phyloP scores from a whole-genome alignment of 805 yeast species.

The Torulaspora indica region DNA sequence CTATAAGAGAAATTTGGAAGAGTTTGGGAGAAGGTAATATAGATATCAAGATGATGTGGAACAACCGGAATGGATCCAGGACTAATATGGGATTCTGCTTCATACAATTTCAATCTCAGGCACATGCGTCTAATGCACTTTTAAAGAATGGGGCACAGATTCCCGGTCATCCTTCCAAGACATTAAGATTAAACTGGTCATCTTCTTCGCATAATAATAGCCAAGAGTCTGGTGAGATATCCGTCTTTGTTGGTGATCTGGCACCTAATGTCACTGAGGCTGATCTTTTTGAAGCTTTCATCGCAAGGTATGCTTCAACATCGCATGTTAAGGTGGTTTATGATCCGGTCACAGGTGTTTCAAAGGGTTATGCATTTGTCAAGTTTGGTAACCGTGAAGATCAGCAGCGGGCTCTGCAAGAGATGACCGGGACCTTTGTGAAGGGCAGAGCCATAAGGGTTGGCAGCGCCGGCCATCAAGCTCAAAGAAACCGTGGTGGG shows the following conservation, averaged over 20 bases:
- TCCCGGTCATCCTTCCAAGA: slow-evolving; percentile 51
- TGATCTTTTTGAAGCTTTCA: slow-evolving; percentile 59
- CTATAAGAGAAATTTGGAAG: slow-evolving; percentile 65
- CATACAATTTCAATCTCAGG: slow-evolving; percentile 60
- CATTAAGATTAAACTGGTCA: slow-evolving; percentile 72
- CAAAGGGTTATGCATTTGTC: slow-evolving; percentile 90
- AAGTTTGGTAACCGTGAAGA: slow-evolving; percentile 61
- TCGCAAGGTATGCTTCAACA: slow-evolving; percentile 64
- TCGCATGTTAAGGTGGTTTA: slow-evolving; percentile 72
- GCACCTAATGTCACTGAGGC: slow-evolving; percentile 69
- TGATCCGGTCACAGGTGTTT: slow-evolving; percentile 62
- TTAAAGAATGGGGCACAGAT: slow-evolving; percentile 62
- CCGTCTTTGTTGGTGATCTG: slow-evolving; percentile 84
- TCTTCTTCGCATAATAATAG: slow-evolving; percentile 5
- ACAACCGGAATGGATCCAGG: slow-evolving; percentile 39
- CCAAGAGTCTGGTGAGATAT: slow-evolving; percentile 42
- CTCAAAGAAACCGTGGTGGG: slow-evolving; percentile 1
- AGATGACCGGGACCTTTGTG: slow-evolving; percentile 74
- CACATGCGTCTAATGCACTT: slow-evolving; percentile 62
- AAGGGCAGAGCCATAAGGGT: slow-evolving; percentile 76
- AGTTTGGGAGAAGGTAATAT: slow-evolving; percentile 55
- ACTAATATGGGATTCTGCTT: slow-evolving; percentile 75
- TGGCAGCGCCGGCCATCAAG: slow-evolving; percentile 48
- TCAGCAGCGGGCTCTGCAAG: slow-evolving; percentile 65
- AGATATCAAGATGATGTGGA: slow-evolving; percentile 68